phyloP scores from a whole-genome alignment of 2,329 filamentous ascomycete species.

The Colletotrichum australisinense region DNA sequence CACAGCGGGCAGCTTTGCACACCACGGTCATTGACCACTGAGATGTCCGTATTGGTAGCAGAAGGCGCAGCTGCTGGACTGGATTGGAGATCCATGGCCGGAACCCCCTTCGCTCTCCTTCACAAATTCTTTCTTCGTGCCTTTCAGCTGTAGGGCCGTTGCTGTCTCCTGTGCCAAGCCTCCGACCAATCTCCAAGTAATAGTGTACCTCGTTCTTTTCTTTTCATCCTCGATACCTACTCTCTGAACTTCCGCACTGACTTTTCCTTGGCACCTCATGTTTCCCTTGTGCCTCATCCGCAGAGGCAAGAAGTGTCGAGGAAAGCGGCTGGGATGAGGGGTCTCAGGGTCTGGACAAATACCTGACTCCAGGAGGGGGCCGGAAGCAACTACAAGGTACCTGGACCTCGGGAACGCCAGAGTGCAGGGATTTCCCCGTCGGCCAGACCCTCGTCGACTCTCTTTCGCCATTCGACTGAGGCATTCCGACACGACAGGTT shows the following conservation, averaged over 20 bases:
- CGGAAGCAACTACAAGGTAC: neutral
- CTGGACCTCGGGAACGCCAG: neutral
- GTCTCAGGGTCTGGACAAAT: neutral
- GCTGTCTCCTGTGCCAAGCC: neutral
- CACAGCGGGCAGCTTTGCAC: neutral
- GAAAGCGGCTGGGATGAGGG: neutral
- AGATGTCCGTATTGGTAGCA: neutral
- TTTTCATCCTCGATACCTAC: neutral
- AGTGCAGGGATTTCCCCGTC: neutral
- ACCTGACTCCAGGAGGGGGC: neutral
- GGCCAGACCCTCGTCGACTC: constrained; percentile 13
- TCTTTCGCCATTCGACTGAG: constrained; percentile 21
- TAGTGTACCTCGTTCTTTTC: neutral
- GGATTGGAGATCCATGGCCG: neutral
- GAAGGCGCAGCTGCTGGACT: neutral
- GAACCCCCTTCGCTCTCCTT: neutral
- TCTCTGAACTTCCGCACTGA: neutral
- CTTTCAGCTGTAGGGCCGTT: neutral
- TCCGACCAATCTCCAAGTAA: neutral
- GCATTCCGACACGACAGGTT: constrained; percentile 22
- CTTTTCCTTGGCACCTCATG: constrained; percentile 15
- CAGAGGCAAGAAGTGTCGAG: neutral
- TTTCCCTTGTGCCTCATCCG: neutral
- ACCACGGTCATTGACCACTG: neutral
- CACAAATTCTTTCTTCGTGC: neutral